Base-by-base conservation (phyloP, 2,329 filamentous ascomycete genomes). In the Sclerotinia glacialis region DNA sequence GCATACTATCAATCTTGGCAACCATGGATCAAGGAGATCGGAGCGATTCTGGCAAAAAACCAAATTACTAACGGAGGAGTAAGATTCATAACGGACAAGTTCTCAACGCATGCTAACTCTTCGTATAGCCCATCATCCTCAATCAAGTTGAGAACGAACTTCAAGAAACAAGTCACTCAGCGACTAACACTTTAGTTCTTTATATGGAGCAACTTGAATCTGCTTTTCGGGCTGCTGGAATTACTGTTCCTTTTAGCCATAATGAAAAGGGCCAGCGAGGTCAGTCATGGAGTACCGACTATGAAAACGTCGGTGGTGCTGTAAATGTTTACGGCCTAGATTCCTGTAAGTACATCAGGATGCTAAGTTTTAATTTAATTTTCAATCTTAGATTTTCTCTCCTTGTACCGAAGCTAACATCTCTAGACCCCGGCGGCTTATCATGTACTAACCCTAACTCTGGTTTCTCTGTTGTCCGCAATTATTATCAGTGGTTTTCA, bases 401-500 rank as follows among this genome's bases (percentile, higher is more conserved):
- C 12, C 14, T 18, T 16, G 21, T 28, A 34, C 5, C 21, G 12
- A 11, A 31, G 23, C 23, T 46, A 18, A 37, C 31, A 50, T 18
- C 7, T 44, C 5, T 61, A 65, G 64, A 83, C 65, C 79, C 81
- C 0, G 80, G 79, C 34, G 80, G 82, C 0, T 70, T 82, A 12
- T 81, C 80, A 9, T 85, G 83, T 71, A 82, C 80, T 1, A 83
- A 85, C 64, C 77, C 77, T 0, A 75, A 81, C 54, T 75, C 77
- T 8, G 83, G 82, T 0, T 85, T 84, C 71, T 81, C 77, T 37
- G 73, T 85, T 1, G 78, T 83, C 3, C 79, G 82, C 34, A 84
- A 79, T 6, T 86, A 86, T 70, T 82, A 83, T 67, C 80, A 85
- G 69, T 85, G 83, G 82, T 86, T 86, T 69, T 78, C 80, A n/a